Percentiles rank a stretch among this genome's conserved stretches.
Evolutionary conservation across 2,329 filamentous ascomycete species (phyloP).

Genomic region (Alternaria consortialis): DNA sequence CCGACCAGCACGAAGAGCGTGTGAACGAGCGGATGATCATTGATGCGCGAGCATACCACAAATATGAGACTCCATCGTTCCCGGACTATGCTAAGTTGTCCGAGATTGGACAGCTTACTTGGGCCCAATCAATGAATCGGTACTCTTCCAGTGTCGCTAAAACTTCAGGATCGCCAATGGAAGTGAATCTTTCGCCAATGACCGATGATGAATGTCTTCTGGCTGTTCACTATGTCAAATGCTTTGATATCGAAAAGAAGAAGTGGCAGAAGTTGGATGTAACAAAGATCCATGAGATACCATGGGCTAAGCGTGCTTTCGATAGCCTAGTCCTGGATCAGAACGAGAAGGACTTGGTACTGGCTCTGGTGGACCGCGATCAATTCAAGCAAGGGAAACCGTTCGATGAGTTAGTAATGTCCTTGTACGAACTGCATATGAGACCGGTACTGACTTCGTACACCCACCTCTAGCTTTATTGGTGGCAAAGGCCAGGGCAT

Average conservation of each 20-base stretch:
- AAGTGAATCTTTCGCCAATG: constrained; percentile 18
- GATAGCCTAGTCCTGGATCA: constrained; percentile 59
- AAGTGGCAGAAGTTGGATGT: constrained; percentile 24
- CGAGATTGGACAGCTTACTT: constrained; percentile 21
- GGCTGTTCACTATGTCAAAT: constrained; percentile 15
- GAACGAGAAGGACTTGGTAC: constrained; percentile 59
- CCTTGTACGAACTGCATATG: constrained; percentile 40
- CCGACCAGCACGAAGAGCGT: neutral
- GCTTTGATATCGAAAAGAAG: constrained; percentile 32
- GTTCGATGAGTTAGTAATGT: constrained; percentile 54
- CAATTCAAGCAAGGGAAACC: constrained; percentile 37
- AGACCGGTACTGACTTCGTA: constrained; percentile 19
- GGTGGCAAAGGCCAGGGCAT: constrained; percentile 2
- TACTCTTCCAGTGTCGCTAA: constrained; percentile 10
- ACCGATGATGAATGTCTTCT: constrained; percentile 26
- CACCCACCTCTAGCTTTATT: constrained; percentile 1
- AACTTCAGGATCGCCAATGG: neutral
- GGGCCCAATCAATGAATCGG: constrained; percentile 25
- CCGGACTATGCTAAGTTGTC: constrained; percentile 16
- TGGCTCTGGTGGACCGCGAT: constrained; percentile 58
- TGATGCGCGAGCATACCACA: constrained; percentile 25
- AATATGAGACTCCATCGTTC: constrained; percentile 7
- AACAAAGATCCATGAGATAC: constrained; percentile 52
- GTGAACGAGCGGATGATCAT: constrained; percentile 3
- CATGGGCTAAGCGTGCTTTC: constrained; percentile 58